These are phyloP conservation scores for Phytophthora pseudosyringae DNA, from an alignment of 352 stramenopile genomes.

Conservation along the genomic window DNA sequence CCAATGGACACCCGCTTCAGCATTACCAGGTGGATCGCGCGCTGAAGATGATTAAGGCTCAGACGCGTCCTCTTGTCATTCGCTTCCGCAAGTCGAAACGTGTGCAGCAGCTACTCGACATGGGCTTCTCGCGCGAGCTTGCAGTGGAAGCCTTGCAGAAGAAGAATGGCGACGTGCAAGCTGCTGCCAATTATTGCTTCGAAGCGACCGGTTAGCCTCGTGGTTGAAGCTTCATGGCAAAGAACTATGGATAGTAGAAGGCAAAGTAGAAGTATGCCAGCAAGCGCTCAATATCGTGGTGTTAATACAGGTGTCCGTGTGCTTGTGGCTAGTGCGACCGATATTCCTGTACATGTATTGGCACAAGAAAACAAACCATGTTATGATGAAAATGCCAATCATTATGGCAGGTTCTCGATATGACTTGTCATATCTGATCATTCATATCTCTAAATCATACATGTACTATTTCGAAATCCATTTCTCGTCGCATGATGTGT, in stretches of 20 bases:
- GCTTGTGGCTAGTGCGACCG: too few relatives aligned
- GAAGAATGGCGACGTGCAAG: slow-evolving; percentile 63
- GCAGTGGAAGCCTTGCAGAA: slow-evolving; percentile 58
- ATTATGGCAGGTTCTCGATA: too few relatives aligned
- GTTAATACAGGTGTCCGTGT: background rate
- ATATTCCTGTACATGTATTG: too few relatives aligned
- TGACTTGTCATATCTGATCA: too few relatives aligned
- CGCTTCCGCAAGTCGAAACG: slow-evolving; percentile 75
- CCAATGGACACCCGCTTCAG: slow-evolving; percentile 82
- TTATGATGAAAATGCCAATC: too few relatives aligned
- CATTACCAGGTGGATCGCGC: slow-evolving; percentile 85
- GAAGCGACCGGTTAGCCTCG: slow-evolving; percentile 37
- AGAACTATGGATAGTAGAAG: too few relatives aligned
- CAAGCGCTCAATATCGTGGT: background rate
- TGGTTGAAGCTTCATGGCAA: background rate
- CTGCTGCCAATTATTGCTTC: slow-evolving; percentile 73
- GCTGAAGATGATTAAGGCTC: slow-evolving; percentile 87
- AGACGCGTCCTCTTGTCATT: slow-evolving; percentile 77
- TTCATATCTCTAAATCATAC: too few relatives aligned
- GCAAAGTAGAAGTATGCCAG: slow-evolving; percentile 17
- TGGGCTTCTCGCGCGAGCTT: slow-evolving; percentile 70
- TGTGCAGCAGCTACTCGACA: slow-evolving; percentile 72
- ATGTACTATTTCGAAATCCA: too few relatives aligned
- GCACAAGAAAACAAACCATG: too few relatives aligned
- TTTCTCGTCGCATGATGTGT: too few relatives aligned